Conservation (phyloP, 768 basidiomycete species). For the Dentipellis fragilis region DNA sequence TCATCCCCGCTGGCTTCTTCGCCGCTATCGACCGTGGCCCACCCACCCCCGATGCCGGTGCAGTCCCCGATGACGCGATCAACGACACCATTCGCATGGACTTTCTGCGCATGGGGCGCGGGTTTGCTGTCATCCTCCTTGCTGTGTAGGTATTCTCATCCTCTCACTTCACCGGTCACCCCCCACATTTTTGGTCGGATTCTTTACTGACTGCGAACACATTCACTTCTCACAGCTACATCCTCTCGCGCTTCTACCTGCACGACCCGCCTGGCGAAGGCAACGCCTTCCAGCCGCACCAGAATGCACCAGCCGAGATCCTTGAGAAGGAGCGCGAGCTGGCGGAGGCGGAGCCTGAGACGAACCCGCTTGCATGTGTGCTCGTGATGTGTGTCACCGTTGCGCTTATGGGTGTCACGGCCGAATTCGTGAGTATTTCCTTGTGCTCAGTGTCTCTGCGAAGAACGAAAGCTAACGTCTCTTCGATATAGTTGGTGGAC, state of each 20-base stretch:
- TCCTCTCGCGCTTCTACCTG: conserved; percentile 57
- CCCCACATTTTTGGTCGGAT: no score
- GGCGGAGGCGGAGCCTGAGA: conserved; percentile 39
- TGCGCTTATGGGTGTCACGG: conserved; percentile 56
- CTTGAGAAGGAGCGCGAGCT: conserved; percentile 28
- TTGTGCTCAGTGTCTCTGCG: background rate
- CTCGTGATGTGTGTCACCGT: conserved; percentile 41
- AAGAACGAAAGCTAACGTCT: background rate
- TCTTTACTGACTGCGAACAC: background rate
- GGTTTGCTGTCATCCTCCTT: conserved; percentile 53
- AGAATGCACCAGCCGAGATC: conserved; percentile 27
- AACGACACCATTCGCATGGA: conserved; percentile 33
- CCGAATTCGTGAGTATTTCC: conserved; percentile 48
- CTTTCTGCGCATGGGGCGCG: conserved; percentile 56
- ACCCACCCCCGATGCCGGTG: conserved; percentile 8
- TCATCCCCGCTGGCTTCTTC: conserved; percentile 62
- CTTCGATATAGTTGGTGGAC: conserved; percentile 48
- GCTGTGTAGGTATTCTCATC: conserved; percentile 33
- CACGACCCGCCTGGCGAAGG: conserved; percentile 61
- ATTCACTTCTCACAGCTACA: conserved; percentile 33
- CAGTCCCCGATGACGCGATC: conserved; percentile 17
- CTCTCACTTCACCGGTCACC: no score
- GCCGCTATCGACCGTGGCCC: conserved; percentile 38
- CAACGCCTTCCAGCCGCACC: conserved; percentile 30
- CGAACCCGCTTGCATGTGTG: conserved; percentile 57